Conservation (phyloP, 768 basidiomycete species). For the Fibroporia radiculosa region DNA sequence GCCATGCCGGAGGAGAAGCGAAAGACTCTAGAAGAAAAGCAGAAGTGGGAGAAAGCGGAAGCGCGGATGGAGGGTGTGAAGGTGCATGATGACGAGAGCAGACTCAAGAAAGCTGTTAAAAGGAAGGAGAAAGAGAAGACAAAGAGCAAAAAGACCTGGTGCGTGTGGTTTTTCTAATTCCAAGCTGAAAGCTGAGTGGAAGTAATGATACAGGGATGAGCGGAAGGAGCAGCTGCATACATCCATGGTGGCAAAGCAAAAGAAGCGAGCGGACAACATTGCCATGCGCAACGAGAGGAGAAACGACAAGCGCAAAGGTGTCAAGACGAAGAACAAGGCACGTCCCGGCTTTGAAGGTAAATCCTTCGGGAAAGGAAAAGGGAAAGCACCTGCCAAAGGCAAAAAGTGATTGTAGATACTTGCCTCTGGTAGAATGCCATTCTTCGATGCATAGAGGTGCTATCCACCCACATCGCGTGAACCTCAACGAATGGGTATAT, state of each 20-base stretch:
- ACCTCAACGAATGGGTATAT: not conserved
- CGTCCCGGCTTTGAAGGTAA: constrained; percentile 88
- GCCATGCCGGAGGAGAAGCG: constrained; percentile 78
- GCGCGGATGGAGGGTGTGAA: constrained; percentile 86
- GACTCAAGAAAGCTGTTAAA: constrained; percentile 91
- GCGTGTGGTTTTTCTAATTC: constrained; percentile 19
- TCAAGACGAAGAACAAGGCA: constrained; percentile 45
- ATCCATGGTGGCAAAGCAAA: constrained; percentile 78
- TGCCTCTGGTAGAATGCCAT: not conserved
- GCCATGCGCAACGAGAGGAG: constrained; percentile 75
- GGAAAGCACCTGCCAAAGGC: constrained; percentile 15
- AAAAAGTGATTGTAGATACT: constrained; percentile 14
- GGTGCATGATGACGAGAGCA: constrained; percentile 76
- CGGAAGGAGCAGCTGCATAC: constrained; percentile 72
- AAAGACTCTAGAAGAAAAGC: constrained; percentile 69
- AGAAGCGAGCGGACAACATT: constrained; percentile 89
- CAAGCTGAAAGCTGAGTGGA: not conserved
- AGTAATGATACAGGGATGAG: constrained; percentile 53
- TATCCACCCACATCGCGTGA: not conserved
- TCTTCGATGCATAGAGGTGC: not conserved
- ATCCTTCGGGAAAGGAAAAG: constrained; percentile 50
- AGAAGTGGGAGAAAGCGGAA: constrained; percentile 87
- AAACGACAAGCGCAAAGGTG: constrained; percentile 51
- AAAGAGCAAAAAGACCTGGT: constrained; percentile 86
- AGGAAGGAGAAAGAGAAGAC: constrained; percentile 84